Conservation (phyloP, 208 protist species). For the Acanthamoeba healyi region DNA sequence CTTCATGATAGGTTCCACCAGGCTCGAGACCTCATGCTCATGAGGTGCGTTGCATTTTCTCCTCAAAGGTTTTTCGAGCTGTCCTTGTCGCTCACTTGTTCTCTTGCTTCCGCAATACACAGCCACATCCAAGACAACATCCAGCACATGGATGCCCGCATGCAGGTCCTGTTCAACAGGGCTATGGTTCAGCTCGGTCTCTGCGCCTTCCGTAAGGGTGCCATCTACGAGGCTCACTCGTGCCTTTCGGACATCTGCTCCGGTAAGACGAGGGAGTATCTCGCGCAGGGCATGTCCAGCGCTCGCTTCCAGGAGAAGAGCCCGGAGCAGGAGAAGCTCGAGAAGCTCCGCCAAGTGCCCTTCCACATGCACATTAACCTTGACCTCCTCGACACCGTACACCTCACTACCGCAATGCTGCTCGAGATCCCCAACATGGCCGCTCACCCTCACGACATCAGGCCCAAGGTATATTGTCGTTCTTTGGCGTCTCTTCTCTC, state of each 20-base stretch:
- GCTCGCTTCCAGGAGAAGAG: conserved; percentile 87
- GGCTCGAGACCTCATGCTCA: conserved; percentile 93
- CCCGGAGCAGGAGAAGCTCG: conserved; percentile 90
- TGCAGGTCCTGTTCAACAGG: conserved; percentile 95
- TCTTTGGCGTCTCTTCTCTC: neutral
- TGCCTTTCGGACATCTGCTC: conserved; percentile 90
- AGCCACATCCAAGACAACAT: conserved; percentile 93
- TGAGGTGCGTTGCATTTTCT: conserved; percentile 73
- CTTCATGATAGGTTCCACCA: conserved; percentile 90
- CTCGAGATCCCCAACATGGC: conserved; percentile 91
- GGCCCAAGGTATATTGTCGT: conserved; percentile 40
- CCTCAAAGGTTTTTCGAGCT: too few species aligned
- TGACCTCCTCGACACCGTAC: conserved; percentile 93
- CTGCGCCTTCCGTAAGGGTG: conserved; percentile 92
- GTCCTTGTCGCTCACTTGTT: neutral
- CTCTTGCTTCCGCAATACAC: neutral
- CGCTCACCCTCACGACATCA: conserved; percentile 46
- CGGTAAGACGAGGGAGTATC: conserved; percentile 89
- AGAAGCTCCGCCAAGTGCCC: conserved; percentile 90
- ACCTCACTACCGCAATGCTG: conserved; percentile 92
- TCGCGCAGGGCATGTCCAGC: conserved; percentile 90
- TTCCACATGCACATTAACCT: conserved; percentile 95
- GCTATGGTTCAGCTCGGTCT: conserved; percentile 93
- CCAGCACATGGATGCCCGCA: conserved; percentile 88
- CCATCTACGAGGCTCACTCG: conserved; percentile 89